Evolutionary conservation across 1,284 basidiomycete genomes (phyloP), one percentile per base, ranked within the genome.

Genomic region (Inonotus obliquus): DNA sequence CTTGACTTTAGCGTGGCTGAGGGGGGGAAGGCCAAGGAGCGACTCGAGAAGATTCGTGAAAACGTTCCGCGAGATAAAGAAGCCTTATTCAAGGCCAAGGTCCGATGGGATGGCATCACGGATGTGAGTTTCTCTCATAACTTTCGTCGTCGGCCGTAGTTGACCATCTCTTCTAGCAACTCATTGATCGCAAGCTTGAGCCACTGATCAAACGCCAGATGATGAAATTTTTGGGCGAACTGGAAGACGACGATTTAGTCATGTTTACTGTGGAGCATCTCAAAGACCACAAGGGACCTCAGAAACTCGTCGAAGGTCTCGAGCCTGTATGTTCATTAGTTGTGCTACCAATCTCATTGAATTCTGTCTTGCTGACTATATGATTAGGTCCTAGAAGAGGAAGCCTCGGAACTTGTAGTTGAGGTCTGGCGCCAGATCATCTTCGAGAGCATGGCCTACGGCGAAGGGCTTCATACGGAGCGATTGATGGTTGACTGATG

Each of bases 241-340:
- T 92, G 65, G 91, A 93, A 65, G 90, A 92, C 67, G 91, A 92
- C 64, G 94, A 96, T 67, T 79, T 96, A 57, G 86, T 93, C 54
- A 89, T 95, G 81, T 96, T 94, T 70, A 91, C 91, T 11, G 76
- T 94, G 17, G 93, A 95, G 71, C 92, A 95, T 72, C 74, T 96
- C 53, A 89, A 91, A 70, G 91, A 92, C 64, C 89, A 89, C 69
- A 95, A 94, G 70, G 78, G 82, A 14, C 90, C 92, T 0, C 80
- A 81, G 59, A 92, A 92, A 68, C 80, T 96, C 0, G 82, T 93
- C 9, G 93, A 95, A 68, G 92, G 91, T 14, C 76, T 96, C 37
- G 91, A 92, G 74, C 89, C 91, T 64, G 94, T 95, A 76, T 70
- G 92, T 82, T n/a, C 59, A 10, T 51, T 47, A 48, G 35, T 59